These are phyloP conservation scores for Oxyria digyna DNA, from an alignment of 148 eudicot species.

Conservation along the genomic window DNA sequence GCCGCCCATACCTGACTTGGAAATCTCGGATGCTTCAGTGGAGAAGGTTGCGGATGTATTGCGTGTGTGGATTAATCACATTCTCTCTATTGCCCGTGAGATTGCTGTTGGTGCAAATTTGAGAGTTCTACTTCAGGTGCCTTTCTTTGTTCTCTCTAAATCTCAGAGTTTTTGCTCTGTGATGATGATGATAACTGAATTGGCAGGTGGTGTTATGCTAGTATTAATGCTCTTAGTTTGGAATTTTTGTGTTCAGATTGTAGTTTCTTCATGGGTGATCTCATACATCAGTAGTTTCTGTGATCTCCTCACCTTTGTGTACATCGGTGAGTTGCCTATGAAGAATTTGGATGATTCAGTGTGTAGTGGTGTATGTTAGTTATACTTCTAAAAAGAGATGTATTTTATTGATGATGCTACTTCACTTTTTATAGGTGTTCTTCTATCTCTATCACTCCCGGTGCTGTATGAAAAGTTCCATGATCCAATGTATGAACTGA, in stretches of 20 bases:
- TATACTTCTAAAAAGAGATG: too few species aligned
- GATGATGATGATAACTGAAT: background rate
- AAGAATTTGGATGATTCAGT: background rate
- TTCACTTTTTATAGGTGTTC: conserved; percentile 32
- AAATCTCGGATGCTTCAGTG: conserved; percentile 54
- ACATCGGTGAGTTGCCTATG: conserved; percentile 44
- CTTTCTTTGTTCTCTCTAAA: background rate
- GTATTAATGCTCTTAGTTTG: background rate
- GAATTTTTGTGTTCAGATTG: conserved; percentile 34
- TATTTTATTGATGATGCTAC: conserved; percentile 1
- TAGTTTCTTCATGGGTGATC: conserved; percentile 47
- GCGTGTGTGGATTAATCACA: conserved; percentile 50
- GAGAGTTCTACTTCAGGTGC: conserved; percentile 56
- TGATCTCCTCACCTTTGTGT: conserved; percentile 63
- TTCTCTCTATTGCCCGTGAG: conserved; percentile 55
- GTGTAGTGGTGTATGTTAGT: background rate
- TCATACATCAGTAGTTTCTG: conserved; percentile 65
- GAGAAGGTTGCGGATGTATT: conserved; percentile 48
- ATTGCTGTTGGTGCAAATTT: conserved; percentile 70
- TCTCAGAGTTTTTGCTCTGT: background rate
- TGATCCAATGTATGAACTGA: conserved; percentile 41
- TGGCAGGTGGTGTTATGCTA: background rate
- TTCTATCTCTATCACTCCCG: conserved; percentile 72
- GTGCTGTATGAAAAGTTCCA: conserved; percentile 70
- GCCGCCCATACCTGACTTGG: conserved; percentile 91